These are phyloP conservation scores for Mortierella sp. DNA, from an alignment of 371 early-diverging fungal species.

Conservation along the genomic window DNA sequence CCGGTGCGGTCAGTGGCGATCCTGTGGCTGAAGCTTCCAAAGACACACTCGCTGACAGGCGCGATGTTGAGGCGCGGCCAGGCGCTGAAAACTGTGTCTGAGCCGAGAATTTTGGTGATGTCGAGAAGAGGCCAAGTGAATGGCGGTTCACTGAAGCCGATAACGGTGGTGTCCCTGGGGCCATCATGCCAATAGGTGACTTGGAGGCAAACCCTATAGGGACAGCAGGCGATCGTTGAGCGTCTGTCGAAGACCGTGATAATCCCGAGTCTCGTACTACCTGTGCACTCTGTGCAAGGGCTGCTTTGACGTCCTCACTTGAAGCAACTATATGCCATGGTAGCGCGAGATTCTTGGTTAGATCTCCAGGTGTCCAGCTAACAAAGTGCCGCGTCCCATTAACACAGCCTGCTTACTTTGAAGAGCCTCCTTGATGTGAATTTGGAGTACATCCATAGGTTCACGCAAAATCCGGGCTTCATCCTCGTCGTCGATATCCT, in stretches of 20 bases:
- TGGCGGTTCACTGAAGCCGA: slow-evolving; percentile 35
- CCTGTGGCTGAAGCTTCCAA: neutral
- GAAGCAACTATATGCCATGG: neutral
- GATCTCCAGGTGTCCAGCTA: no score
- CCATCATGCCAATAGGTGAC: neutral
- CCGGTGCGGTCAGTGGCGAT: neutral
- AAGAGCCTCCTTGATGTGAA: slow-evolving; percentile 23
- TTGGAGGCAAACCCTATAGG: neutral
- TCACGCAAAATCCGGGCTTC: slow-evolving; percentile 35
- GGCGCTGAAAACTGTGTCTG: slow-evolving; percentile 33
- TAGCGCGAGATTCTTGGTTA: no score
- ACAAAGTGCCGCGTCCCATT: no score
- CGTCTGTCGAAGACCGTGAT: neutral
- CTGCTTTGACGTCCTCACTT: neutral
- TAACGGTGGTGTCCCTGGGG: slow-evolving; percentile 14
- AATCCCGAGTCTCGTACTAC: neutral
- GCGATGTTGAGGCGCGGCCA: slow-evolving; percentile 6
- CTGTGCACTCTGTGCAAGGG: neutral
- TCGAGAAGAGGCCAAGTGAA: slow-evolving; percentile 39
- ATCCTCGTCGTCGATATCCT: slow-evolving; percentile 49
- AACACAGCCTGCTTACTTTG: slow-evolving; percentile 19
- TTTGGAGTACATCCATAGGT: slow-evolving; percentile 34
- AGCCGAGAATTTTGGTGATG: slow-evolving; percentile 43
- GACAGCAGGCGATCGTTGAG: neutral
- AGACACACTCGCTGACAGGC: neutral